Evolutionary conservation across 352 stramenopile species (phyloP), one percentile per base, ranked within the genome.

Genomic region (Globisporangium paddicum): DNA sequence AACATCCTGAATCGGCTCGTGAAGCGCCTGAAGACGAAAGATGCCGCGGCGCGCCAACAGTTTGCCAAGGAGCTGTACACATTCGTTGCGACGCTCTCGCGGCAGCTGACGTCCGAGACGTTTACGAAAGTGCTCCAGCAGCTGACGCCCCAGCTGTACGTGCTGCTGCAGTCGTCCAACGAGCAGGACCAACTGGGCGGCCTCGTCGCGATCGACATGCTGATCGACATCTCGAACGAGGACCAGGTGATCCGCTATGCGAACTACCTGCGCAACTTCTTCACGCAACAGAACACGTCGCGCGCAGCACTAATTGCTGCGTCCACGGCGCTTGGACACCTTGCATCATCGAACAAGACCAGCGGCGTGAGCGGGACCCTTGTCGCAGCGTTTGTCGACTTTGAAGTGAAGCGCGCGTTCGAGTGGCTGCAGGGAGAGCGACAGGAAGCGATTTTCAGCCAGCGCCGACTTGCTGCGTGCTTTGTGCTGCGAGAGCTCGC

Each of bases 211-310:
- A 93, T 96, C 13, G 79, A 91, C 42, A 59, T 77, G 53, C 73
- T 96, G 45, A 89, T 95, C 41, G 86, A 90, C 60, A 63, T 96
- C 53, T 83, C 75, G 9, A 87, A 84, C 18, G 86, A 96, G 63
- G 83, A 90, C 63, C 86, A 96, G 71, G 86, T 96, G 57, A 95
- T 96, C 64, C 83, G 87, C 38, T 96, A 95, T 63, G 87, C 88
- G 37, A 96, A 96, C 70, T 96, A 96, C 56, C 53, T 96, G 59
- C 80, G 87, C 35, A 87, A 92, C 64, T 93, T 96, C 56, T 69
- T 96, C 9, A 75, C 85, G 51, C 82, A 94, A 60, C 80, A 78
- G 5, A 66, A 86, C 46, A 83, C 83, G 3, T 81, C 79, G 13
- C 76, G 72, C 18, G 61, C 64, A 21, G 80, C 84, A 28, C 60